Percentiles rank a stretch among this genome's conserved stretches.
Evolutionary conservation across 371 early-diverging fungal genomes (phyloP).

Genomic region (Mortierella sp.): DNA sequence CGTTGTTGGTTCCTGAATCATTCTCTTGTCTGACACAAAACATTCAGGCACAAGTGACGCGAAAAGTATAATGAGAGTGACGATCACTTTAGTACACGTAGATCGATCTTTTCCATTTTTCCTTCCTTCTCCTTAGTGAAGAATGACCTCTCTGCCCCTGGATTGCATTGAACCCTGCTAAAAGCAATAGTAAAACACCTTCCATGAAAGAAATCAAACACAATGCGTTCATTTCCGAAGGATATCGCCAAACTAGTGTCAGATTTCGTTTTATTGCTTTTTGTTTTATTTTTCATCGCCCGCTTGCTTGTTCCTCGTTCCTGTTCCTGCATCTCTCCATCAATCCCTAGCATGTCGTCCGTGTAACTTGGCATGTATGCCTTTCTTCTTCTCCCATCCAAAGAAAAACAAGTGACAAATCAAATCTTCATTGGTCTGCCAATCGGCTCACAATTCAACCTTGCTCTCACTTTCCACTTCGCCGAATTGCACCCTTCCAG

Average conservation of each 20-base stretch:
- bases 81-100: not conserved
- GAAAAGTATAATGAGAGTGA: not conserved
- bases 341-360: not conserved
- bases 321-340: not conserved
- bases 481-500: not conserved
- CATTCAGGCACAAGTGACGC: not conserved
- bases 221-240: not conserved
- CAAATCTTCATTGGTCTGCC: not conserved
- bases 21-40: too few relatives aligned
- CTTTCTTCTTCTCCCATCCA: not conserved
- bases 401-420: not conserved
- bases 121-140: not conserved
- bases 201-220: not conserved
- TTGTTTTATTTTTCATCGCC: slow-evolving; percentile 6
- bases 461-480: not conserved
- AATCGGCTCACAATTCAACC: not conserved
- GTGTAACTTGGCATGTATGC: not conserved
- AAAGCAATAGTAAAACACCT: not conserved
- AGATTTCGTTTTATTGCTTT: not conserved
- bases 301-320: not conserved
- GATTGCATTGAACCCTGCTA: not conserved
- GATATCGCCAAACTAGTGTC: not conserved
- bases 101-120: not conserved
- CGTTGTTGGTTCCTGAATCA: too few relatives aligned
- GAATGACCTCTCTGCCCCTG: not conserved